Base-by-base conservation (phyloP, 2,329 filamentous ascomycete species). In the Neofusicoccum laricinum region DNA sequence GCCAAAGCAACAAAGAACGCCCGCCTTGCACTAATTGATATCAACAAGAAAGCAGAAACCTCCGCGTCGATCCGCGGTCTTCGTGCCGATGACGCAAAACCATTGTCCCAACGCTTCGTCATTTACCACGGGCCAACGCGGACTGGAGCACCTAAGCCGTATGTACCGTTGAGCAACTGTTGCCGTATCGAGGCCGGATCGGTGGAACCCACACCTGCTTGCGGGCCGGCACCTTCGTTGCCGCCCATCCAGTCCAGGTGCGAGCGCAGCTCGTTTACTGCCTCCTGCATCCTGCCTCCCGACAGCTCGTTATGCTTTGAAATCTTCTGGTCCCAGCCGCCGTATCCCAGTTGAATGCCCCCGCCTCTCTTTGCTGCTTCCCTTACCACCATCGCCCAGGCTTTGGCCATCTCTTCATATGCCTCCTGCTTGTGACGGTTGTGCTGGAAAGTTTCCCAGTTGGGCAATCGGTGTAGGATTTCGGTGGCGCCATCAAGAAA, bases 371-470 rank as follows among this genome's bases (percentile, higher is more conserved):
- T 98, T 21, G 90, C 89, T 1, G 93, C 92, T 77, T 99, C 95
- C 66, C 89, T 89, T 69, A 99, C 90, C 57, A 97, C 94, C 69
- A 96, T 78, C 15, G 92, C 89, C 95, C 95, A 99, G 1, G 95
- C 95, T 72, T 90, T 92, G 30, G 92, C 90, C 68, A 99, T 93
- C 74, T 98, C 95, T 72, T 99, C 94, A 74, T 99, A 99, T 6
- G 94, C 93, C 68, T 92, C 92, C 69, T 97, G 90, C 78, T 97
- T 97, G 81, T 96, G 92, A 71, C 97, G 86, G 69, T 93, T 93
- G 79, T 97, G 90, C 67, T 92, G 88, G 66, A 90, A 90, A 49
- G 88, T 92, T 69, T 95, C 91, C 93, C 93, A 99, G 72, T 96
- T 87, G 2, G 95, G 95, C 48, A 99, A 83, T 43, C 88, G 85